Percentiles rank a stretch among this genome's conserved stretches.
These are phyloP conservation scores for Pulicaria dysenterica DNA, from an alignment of 129 eudicot genomes.

Conservation along the genomic window DNA sequence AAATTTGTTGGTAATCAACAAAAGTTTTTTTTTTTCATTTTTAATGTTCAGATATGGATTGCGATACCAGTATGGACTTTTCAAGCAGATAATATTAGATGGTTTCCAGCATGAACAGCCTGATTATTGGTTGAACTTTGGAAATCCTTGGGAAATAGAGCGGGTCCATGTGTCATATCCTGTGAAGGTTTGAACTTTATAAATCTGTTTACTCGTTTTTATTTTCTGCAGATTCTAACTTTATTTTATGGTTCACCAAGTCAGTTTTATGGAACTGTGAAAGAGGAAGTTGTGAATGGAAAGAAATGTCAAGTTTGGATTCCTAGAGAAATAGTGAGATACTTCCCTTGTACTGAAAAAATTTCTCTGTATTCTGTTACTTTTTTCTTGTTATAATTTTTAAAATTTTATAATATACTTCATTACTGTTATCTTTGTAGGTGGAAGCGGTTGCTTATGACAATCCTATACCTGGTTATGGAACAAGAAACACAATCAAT, in stretches of 20 bases:
- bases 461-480: conserved; percentile 72
- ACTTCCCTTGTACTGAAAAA: background rate
- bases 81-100: conserved; percentile 59
- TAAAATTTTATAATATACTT: background rate
- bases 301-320: conserved; percentile 50
- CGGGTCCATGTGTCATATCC: conserved; percentile 66
- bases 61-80: conserved; percentile 63
- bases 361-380: background rate
- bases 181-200: conserved; percentile 50
- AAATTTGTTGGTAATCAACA: conserved; percentile 14
- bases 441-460: conserved; percentile 71
- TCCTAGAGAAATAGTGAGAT: conserved; percentile 60
- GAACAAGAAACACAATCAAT: conserved; percentile 58
- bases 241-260: conserved; percentile 24
- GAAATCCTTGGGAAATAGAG: conserved; percentile 75
- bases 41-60: conserved; percentile 52
- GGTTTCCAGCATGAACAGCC: conserved; percentile 62
- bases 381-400: background rate
- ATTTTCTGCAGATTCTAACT: background rate
- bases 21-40: conserved; percentile 3
- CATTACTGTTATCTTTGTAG: conserved; percentile 23
- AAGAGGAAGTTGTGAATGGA: conserved; percentile 51
- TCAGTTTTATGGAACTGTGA: conserved; percentile 57
- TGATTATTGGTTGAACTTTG: conserved; percentile 62
- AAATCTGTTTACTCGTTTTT: background rate